Evolutionary conservation across 306 rosid genomes (phyloP).

Genomic region (Inga oerstediana): DNA sequence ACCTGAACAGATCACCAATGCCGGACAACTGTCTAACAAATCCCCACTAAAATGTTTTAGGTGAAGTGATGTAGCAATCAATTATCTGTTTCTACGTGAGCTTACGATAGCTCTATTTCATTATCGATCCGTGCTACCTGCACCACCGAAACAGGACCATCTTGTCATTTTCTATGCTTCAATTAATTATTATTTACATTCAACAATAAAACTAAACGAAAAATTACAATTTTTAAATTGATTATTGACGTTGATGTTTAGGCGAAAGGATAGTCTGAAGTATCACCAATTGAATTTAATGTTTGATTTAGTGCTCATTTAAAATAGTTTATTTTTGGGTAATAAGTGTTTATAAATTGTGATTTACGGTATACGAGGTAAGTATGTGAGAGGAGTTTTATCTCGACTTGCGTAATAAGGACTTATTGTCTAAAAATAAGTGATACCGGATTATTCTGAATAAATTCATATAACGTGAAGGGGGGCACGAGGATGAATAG

Average conservation of each 20-base stretch:
- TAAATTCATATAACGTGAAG: neutral
- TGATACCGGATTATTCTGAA: neutral
- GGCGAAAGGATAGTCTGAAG: neutral
- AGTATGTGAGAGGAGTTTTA: no score
- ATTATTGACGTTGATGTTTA: neutral
- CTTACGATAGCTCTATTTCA: neutral
- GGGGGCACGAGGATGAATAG: neutral
- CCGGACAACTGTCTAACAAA: conserved; percentile 8
- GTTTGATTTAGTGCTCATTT: neutral
- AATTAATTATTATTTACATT: neutral
- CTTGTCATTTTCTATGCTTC: neutral
- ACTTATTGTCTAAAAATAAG: no score
- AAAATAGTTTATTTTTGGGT: no score
- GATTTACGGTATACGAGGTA: no score
- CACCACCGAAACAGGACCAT: neutral
- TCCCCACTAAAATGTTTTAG: neutral
- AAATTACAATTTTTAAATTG: neutral
- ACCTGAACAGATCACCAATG: neutral
- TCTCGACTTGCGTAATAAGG: no score
- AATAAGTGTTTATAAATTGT: no score
- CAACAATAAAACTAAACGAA: neutral
- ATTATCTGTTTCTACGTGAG: neutral
- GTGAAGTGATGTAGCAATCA: neutral
- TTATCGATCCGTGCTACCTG: neutral
- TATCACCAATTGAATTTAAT: neutral